Base-by-base conservation (phyloP, 805 yeast genomes). In the Candida tallmaniae region DNA sequence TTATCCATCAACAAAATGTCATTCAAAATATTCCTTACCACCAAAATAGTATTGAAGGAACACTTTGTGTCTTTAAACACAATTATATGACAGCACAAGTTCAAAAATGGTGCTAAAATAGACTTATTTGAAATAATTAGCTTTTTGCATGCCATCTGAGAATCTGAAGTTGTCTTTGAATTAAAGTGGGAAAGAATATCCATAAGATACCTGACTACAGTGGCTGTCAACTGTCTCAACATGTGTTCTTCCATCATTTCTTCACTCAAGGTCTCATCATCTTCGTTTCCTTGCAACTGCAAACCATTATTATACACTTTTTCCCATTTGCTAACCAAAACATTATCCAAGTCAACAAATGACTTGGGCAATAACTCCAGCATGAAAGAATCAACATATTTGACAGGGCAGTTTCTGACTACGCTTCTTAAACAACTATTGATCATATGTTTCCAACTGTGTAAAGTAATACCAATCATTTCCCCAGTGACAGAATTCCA, bases 161-260 rank as follows among this genome's bases (percentile, higher is more conserved):
- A 72, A 35, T 77, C 75, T 18, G 75, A 68, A 32, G 76, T 54
- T 12, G 58, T 64, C 48, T 60, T 66, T 20, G 72, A 62, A 33
- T 84, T 74, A 34, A 76, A 72, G 56, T 89, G 96, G 2, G 95
- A 94, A 21, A 84, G 83, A 31, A 88, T 68, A 53, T 90, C 97
- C 58, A 89, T 85, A 43, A 93, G 60, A 51, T 89, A 70, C 39
- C 97, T 68, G 35, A 83, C 96, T 8, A 86, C 86, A 3, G 94
- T 89, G 2, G 95, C 95, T 0, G 97, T 89, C 25, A 93, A 72
- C 55, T 93, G 97, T 46, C 98, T 70, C 40, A 90, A 65, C 68
- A 90, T 73, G 57, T 90, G 96, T 54, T 93, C 98, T 47, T 90
- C 97, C 84, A 93, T 82, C 94, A 93, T 93, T 53, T 93, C 98